A percentile compares a stretch with the other conserved stretches of the same genome.
Conservation (phyloP, 805 yeast species). For the Torulaspora gathmanii region DNA sequence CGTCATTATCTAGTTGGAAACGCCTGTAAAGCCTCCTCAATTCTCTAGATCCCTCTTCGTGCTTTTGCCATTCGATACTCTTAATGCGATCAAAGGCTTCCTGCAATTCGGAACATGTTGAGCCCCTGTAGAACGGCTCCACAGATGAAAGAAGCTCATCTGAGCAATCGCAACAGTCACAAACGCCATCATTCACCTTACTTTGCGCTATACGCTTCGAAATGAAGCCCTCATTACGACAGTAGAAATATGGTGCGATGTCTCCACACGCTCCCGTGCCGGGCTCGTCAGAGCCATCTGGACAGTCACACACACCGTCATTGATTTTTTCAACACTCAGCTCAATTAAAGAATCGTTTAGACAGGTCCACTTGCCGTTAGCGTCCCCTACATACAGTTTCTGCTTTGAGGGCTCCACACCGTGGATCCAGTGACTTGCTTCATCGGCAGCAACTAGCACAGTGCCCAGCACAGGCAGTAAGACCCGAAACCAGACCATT, state of each 20-base stretch:
- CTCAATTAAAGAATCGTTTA: conserved; percentile 59
- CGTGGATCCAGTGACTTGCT: conserved; percentile 4
- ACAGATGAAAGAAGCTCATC: conserved; percentile 53
- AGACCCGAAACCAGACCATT: neutral
- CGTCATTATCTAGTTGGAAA: conserved; percentile 11
- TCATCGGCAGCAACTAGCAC: neutral
- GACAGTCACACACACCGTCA: conserved; percentile 93
- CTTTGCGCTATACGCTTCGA: conserved; percentile 59
- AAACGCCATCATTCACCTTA: conserved; percentile 81
- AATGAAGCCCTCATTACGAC: conserved; percentile 68
- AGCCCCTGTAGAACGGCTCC: conserved; percentile 5
- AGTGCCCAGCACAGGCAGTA: conserved; percentile 2
- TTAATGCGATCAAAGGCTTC: conserved; percentile 23
- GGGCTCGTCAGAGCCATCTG: conserved; percentile 96
- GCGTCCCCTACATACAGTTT: conserved; percentile 41
- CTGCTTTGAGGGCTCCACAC: conserved; percentile 22
- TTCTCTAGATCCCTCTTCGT: conserved; percentile 46
- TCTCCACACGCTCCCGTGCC: conserved; percentile 79
- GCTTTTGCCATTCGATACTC: conserved; percentile 51
- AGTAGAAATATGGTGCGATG: conserved; percentile 48
- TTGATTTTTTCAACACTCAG: conserved; percentile 62
- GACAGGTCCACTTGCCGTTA: conserved; percentile 60
- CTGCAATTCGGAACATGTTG: conserved; percentile 30
- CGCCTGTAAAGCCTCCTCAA: conserved; percentile 30
- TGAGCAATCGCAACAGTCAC: conserved; percentile 97